Percentiles rank a stretch among this genome's conserved stretches.
Evolutionary conservation across 768 basidiomycete species (phyloP).

Genomic region (Leccinum truebloodii): DNA sequence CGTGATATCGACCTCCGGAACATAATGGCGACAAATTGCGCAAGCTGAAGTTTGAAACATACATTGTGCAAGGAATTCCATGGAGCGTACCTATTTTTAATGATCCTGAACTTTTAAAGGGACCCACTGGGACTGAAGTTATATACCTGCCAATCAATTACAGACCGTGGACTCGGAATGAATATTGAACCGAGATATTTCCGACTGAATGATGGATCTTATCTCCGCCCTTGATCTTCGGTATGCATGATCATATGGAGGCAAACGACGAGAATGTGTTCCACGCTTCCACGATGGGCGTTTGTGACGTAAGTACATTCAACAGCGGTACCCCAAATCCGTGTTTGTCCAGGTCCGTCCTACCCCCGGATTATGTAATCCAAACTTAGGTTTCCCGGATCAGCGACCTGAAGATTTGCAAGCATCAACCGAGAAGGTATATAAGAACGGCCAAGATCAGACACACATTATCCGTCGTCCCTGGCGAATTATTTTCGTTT

Average conservation of each 20-base stretch:
- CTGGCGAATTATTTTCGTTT: not conserved
- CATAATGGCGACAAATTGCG: not conserved
- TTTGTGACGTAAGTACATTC: slow-evolving; percentile 4
- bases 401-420: not conserved
- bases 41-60: slow-evolving; percentile 12
- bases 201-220: not conserved
- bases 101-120: not conserved
- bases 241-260: not conserved
- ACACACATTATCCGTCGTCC: not conserved
- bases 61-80: not conserved
- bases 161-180: not conserved
- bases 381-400: not conserved
- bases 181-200: not conserved
- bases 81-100: not conserved
- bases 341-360: slow-evolving; percentile 2
- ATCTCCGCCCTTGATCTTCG: not conserved
- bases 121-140: not conserved
- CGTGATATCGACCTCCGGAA: not conserved
- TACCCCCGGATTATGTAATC: slow-evolving; percentile 27
- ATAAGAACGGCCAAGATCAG: slow-evolving; percentile 3
- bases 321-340: slow-evolving; percentile 8
- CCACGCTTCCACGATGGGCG: not conserved
- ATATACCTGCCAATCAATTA: not conserved
- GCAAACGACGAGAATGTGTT: not conserved
- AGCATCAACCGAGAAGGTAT: slow-evolving; percentile 10